Evolutionary conservation across 768 basidiomycete genomes (phyloP).

Genomic region (Leccinum barrowsii): DNA sequence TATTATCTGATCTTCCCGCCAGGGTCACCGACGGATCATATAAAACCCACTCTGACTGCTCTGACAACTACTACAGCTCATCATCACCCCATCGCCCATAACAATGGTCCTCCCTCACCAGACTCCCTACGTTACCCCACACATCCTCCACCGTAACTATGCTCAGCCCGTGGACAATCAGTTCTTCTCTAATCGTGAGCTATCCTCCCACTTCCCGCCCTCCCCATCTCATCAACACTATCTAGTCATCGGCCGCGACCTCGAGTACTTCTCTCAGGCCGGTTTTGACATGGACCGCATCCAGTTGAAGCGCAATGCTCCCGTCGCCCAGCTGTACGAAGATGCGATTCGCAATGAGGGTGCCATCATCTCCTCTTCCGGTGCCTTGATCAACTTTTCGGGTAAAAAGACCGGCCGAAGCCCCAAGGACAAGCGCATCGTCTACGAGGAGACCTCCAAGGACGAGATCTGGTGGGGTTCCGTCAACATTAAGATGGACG

Average conservation of each 20-base stretch:
- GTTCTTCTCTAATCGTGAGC: constrained; percentile 54
- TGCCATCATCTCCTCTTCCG: constrained; percentile 93
- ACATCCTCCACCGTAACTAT: constrained; percentile 85
- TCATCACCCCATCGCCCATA: constrained; percentile 20
- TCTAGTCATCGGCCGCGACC: constrained; percentile 85
- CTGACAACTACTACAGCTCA: neutral
- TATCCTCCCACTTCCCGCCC: neutral
- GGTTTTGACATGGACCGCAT: constrained; percentile 99
- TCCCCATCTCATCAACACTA: constrained; percentile 5
- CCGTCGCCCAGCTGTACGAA: constrained; percentile 89
- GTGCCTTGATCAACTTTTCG: constrained; percentile 98
- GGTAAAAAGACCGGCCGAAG: constrained; percentile 98
- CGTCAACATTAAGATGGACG: constrained; percentile 99
- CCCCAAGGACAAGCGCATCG: constrained; percentile 99
- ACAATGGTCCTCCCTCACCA: constrained; percentile 67
- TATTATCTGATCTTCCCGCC: neutral
- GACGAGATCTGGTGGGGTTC: constrained; percentile 99
- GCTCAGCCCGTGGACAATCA: constrained; percentile 72
- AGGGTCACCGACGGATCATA: constrained; percentile 29
- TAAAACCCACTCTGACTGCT: constrained; percentile 6
- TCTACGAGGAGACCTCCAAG: constrained; percentile 94
- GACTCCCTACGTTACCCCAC: constrained; percentile 84
- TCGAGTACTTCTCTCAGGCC: constrained; percentile 97
- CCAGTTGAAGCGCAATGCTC: constrained; percentile 91
- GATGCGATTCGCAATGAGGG: constrained; percentile 98